Evolutionary conservation across 2,329 filamentous ascomycete species (phyloP).

Genomic region (Phoma sp.): DNA sequence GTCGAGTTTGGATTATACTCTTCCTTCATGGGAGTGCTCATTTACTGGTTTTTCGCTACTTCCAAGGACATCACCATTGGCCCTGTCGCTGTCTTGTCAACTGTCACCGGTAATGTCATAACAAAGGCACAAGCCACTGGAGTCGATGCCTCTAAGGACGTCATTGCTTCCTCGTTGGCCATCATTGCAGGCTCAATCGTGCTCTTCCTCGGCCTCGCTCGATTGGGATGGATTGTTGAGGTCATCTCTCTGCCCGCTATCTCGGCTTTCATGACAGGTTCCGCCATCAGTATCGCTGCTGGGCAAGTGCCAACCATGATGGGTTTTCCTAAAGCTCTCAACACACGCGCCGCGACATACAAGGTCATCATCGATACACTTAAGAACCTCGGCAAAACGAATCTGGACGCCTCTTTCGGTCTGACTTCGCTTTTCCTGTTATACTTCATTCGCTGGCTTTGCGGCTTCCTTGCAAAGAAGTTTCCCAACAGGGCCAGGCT

Average conservation of each 20-base stretch:
- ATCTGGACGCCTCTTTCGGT: conserved; percentile 82
- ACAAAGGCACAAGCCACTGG: conserved; percentile 57
- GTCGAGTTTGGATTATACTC: conserved; percentile 89
- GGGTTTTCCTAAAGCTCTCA: conserved; percentile 72
- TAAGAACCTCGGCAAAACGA: conserved; percentile 67
- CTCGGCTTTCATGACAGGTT: conserved; percentile 97
- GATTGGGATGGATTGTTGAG: conserved; percentile 90
- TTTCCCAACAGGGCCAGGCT: conserved; percentile 72
- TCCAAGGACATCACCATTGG: conserved; percentile 99
- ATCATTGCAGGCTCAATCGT: conserved; percentile 83
- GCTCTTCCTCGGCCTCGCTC: conserved; percentile 76
- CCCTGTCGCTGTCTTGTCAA: conserved; percentile 93
- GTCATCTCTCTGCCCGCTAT: conserved; percentile 91
- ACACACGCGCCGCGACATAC: conserved; percentile 79
- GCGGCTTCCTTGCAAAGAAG: conserved; percentile 70
- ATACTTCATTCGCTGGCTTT: conserved; percentile 69
- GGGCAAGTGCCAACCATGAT: conserved; percentile 85
- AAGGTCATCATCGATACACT: conserved; percentile 83
- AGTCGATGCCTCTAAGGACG: conserved; percentile 42
- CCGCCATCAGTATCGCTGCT: conserved; percentile 83
- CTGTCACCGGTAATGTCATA: conserved; percentile 83
- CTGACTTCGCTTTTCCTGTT: conserved; percentile 79
- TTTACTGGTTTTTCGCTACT: conserved; percentile 98
- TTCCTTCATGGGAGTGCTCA: conserved; percentile 91
- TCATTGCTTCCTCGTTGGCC: conserved; percentile 66